Base-by-base conservation (phyloP, 2,329 filamentous ascomycete species). In the Dothideomycetes sp. region DNA sequence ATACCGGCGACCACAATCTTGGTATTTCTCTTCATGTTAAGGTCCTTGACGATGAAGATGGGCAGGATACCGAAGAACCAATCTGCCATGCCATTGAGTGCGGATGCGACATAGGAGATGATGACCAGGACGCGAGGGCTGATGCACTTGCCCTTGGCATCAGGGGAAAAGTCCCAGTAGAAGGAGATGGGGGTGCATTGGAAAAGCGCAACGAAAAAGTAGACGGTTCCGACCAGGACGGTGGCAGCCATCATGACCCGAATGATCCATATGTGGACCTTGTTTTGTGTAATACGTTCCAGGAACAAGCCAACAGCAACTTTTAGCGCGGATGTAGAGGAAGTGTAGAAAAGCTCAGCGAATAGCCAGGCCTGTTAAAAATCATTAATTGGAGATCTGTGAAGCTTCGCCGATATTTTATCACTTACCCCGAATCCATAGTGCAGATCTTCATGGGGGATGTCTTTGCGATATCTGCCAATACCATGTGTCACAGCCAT, bases 271-370 rank as follows among this genome's bases (percentile, higher is more conserved):
- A 60, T 55, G 37, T 73, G 67, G 20, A 55, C 40, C 25, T 52
- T 58, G 31, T 60, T 54, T 20, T 67, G 53, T 1, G 68, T 67
- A 13, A 74, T 58, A 35, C 69, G 65, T 16, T 71, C 63, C 33
- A 73, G 63, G 43, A 72, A 69, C 18, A 69, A 55, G 9, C 60
- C 67, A 33, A 74, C 66, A 1, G 70, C 67, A 17, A 70, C 58
- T 43, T 70, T 71, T 35, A 68, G 60, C 12, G 65, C 51, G 33
- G 64, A 59, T 23, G 60, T 67, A 5, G 62, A 61, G 39, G 67
- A 49, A 10, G 68, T 63, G 48, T 73, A 74, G 43, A 65, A 62
- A 4, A 68, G 52, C 47, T 72, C 69, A 33, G 66, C 67, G 12
- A 73, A 58, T 57, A 67, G 73, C 68, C 68, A 73, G 40, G 56